Evolutionary conservation across 108 stramenopile species (phyloP).

Genomic region (Pseudonitzschia multistriata): DNA sequence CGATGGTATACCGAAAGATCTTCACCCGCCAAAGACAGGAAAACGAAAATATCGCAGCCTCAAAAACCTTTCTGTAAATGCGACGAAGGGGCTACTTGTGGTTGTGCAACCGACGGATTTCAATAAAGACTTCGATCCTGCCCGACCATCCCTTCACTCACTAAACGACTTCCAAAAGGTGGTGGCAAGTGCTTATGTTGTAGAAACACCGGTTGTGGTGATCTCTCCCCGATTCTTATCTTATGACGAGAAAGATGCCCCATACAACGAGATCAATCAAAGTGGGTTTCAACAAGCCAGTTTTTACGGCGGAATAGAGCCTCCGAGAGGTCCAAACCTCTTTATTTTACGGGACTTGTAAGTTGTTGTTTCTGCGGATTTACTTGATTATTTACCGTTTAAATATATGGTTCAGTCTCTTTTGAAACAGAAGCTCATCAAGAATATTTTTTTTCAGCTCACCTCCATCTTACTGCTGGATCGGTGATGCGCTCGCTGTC

Average conservation of each 20-base stretch:
- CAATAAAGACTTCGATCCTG: slow-evolving; percentile 43
- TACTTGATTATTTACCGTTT: neutral
- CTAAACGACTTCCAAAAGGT: slow-evolving; percentile 42
- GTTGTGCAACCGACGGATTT: slow-evolving; percentile 70
- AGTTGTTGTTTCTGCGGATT: neutral
- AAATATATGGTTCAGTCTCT: neutral
- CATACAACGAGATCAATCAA: slow-evolving; percentile 52
- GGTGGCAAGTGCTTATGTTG: slow-evolving; percentile 45
- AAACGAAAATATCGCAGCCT: slow-evolving; percentile 20
- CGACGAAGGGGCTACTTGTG: slow-evolving; percentile 42
- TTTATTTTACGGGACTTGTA: slow-evolving; percentile 71
- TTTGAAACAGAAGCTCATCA: neutral
- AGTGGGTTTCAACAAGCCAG: slow-evolving; percentile 42
- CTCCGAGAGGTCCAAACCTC: slow-evolving; percentile 68
- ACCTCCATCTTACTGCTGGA: slow-evolving; percentile 70
- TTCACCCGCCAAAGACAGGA: slow-evolving; percentile 2
- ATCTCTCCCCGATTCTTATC: slow-evolving; percentile 63
- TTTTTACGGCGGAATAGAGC: slow-evolving; percentile 64
- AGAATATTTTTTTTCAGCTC: slow-evolving; percentile 6
- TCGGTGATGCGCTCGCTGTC: slow-evolving; percentile 36
- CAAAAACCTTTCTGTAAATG: slow-evolving; percentile 19
- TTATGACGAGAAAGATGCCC: slow-evolving; percentile 24
- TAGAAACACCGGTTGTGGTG: slow-evolving; percentile 48
- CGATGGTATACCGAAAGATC: slow-evolving; percentile 35
- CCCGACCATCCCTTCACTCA: slow-evolving; percentile 30